phyloP scores from a whole-genome alignment of 2,329 filamentous ascomycete species.

The Penicillium glabrum region DNA sequence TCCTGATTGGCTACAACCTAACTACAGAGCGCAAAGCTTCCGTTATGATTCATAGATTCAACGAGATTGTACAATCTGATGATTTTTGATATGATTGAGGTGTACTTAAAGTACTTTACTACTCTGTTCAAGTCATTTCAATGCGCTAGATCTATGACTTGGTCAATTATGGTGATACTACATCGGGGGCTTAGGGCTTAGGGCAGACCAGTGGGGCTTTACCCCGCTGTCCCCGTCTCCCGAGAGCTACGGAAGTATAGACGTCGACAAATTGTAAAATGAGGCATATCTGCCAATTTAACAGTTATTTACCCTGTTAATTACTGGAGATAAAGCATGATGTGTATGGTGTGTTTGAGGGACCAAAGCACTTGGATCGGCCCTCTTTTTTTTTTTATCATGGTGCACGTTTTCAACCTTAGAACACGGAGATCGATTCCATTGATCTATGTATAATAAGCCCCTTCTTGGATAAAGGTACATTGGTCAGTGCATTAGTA shows the following conservation, averaged over 20 bases:
- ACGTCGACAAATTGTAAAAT: neutral
- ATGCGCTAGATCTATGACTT: neutral
- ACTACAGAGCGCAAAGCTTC: slow-evolving; percentile 4
- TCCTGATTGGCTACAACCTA: slow-evolving; percentile 26
- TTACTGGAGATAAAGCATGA: too few species aligned
- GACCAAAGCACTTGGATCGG: too few species aligned
- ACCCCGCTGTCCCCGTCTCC: slow-evolving; percentile 16
- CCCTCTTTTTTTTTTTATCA: too few species aligned
- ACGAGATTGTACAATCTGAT: too few species aligned
- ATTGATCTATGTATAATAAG: too few species aligned
- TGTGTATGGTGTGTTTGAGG: too few species aligned
- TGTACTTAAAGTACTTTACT: neutral
- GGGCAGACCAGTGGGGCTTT: slow-evolving; percentile 32
- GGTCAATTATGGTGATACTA: neutral
- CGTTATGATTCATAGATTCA: neutral
- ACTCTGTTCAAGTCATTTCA: neutral
- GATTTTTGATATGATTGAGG: neutral
- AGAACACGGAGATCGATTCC: too few species aligned
- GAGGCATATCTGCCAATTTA: neutral
- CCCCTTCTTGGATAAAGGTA: too few species aligned
- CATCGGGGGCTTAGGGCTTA: slow-evolving; percentile 35
- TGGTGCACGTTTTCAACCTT: too few species aligned
- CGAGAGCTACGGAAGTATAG: neutral
- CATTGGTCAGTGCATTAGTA: too few species aligned
- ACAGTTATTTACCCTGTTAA: too few species aligned